These are phyloP conservation scores for Aspergillus tanneri DNA, from an alignment of 2,329 filamentous ascomycete genomes.

Conservation along the genomic window DNA sequence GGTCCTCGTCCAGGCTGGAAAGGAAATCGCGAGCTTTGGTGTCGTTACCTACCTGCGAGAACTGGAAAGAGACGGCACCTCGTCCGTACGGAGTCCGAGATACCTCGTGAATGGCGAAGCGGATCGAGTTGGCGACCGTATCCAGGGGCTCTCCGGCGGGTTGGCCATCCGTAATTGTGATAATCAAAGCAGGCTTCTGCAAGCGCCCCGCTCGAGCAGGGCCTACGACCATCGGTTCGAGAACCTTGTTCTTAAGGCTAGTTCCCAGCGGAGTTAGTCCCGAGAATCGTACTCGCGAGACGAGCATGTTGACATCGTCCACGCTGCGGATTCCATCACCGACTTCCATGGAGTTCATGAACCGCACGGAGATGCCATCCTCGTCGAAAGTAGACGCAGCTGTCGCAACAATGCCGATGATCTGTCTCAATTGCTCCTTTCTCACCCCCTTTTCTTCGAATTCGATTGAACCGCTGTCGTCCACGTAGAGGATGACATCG, in stretches of 20 bases:
- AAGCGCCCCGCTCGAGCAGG: conserved; percentile 55
- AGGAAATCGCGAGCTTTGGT: conserved; percentile 64
- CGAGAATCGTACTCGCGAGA: conserved; percentile 60
- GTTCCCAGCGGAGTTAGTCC: conserved; percentile 68
- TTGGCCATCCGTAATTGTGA: conserved; percentile 66
- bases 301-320: conserved; percentile 58
- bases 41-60: conserved; percentile 69
- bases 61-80: conserved; percentile 64
- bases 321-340: conserved; percentile 58
- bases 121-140: conserved; percentile 59
- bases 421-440: conserved; percentile 65
- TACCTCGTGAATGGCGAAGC: conserved; percentile 54
- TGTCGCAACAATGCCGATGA: conserved; percentile 62
- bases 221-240: conserved; percentile 59
- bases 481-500: conserved; percentile 63
- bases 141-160: conserved; percentile 61
- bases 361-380: conserved; percentile 66
- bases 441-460: conserved; percentile 67
- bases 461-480: conserved; percentile 68
- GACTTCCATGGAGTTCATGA: conserved; percentile 63
- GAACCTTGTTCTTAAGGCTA: conserved; percentile 60
- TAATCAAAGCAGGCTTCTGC: conserved; percentile 64
- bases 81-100: conserved; percentile 53
- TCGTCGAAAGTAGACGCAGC: conserved; percentile 68
- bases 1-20: conserved; percentile 62